These are phyloP conservation scores for Durio zibethinus DNA, from an alignment of 345 rosid genomes.

Conservation along the genomic window DNA sequence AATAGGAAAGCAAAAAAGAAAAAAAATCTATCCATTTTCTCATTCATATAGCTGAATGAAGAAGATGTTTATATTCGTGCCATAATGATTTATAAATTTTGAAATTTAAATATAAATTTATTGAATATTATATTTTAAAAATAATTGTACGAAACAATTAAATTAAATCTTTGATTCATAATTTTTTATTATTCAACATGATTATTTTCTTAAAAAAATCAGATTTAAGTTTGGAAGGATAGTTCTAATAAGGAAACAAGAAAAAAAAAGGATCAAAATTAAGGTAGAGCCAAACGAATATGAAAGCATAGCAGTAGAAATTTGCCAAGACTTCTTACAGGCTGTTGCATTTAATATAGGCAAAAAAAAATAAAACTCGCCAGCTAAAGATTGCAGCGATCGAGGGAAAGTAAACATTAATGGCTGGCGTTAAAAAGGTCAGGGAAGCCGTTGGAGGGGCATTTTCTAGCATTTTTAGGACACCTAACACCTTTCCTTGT, in stretches of 20 bases:
- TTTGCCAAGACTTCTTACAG: neutral
- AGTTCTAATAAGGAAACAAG: neutral
- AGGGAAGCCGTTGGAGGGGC: slow-evolving; percentile 7
- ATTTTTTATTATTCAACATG: no score
- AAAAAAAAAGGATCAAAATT: no score
- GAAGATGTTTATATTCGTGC: no score
- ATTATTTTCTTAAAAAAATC: no score
- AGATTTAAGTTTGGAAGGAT: no score
- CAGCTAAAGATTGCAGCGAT: neutral
- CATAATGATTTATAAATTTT: no score
- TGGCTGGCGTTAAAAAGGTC: slow-evolving; percentile 17
- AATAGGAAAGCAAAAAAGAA: neutral
- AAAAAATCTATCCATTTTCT: no score
- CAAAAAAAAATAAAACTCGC: neutral
- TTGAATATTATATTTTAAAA: no score
- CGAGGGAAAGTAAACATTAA: slow-evolving; percentile 19
- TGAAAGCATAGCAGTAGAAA: neutral
- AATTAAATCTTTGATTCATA: no score
- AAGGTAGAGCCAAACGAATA: neutral
- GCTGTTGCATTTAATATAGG: slow-evolving; percentile 23
- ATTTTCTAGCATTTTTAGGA: slow-evolving; percentile 1
- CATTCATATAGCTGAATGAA: no score
- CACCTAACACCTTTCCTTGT: slow-evolving; percentile 1
- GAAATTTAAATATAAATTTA: no score
- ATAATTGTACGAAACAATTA: no score